Conservation (phyloP, 257 asterid genomes). For the Anisodus acutangulus region DNA sequence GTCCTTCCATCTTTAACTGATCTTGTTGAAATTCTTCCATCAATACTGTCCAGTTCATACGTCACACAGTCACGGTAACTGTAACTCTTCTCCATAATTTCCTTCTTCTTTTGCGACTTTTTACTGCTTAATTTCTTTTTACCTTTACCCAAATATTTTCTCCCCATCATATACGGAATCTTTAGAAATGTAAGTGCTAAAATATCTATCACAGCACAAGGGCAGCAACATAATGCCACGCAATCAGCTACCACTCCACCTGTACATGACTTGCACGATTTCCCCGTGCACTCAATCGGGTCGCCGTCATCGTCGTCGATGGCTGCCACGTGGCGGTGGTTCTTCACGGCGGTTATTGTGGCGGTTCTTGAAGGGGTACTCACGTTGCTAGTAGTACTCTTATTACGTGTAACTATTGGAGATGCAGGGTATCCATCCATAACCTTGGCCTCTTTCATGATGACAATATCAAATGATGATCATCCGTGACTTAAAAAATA, state of each 20-base stretch:
- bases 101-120: slow-evolving; percentile 31
- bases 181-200: slow-evolving; percentile 68
- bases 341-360: slow-evolving; percentile 32
- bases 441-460: slow-evolving; percentile 24
- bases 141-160: slow-evolving; percentile 47
- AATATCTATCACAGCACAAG: slow-evolving; percentile 79
- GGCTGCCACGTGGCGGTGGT: slow-evolving; percentile 31
- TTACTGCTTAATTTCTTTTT: slow-evolving; percentile 39
- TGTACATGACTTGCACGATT: slow-evolving; percentile 81
- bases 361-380: slow-evolving; percentile 25
- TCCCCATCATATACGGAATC: slow-evolving; percentile 87
- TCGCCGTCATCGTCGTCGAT: slow-evolving; percentile 39
- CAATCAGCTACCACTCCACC: slow-evolving; percentile 93
- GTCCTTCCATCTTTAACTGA: slow-evolving; percentile 12
- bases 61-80: slow-evolving; percentile 36
- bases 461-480: neutral
- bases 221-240: slow-evolving; percentile 94
- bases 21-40: slow-evolving; percentile 30
- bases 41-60: slow-evolving; percentile 43
- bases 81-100: slow-evolving; percentile 32
- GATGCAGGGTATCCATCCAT: slow-evolving; percentile 41
- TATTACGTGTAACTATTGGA: slow-evolving; percentile 27
- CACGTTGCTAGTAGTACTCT: slow-evolving; percentile 5
- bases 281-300: slow-evolving; percentile 60
- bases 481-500: neutral